Conservation (phyloP, 305 asterid species). For the Solanum hybrid region DNA sequence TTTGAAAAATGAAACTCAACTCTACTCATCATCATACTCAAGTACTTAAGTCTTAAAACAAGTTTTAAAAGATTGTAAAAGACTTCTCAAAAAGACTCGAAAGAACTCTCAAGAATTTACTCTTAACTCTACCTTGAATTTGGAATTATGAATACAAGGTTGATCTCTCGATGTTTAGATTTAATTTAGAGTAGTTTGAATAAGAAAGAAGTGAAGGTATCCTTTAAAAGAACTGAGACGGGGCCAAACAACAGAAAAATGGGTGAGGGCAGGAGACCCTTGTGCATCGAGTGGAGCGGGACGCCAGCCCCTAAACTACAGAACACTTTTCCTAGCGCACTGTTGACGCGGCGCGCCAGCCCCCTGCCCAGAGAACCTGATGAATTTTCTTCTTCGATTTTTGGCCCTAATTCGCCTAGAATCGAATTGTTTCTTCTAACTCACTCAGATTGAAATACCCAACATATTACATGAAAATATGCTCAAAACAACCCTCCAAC, state of each 20-base stretch:
- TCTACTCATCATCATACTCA: background rate
- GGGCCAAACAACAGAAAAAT: background rate
- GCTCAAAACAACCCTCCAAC: background rate
- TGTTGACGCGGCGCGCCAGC: background rate
- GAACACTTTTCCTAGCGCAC: background rate
- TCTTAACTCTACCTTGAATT: background rate
- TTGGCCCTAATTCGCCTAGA: background rate
- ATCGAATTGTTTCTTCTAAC: no score
- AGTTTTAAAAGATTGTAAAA: no score
- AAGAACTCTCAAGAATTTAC: background rate
- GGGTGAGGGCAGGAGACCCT: background rate
- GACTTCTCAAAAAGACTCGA: background rate
- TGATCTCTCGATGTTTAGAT: background rate
- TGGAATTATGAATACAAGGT: background rate
- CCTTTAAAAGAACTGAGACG: background rate
- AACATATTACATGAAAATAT: background rate
- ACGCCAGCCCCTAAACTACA: background rate
- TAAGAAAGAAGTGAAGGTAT: background rate
- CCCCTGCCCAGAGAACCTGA: background rate
- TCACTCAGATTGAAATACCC: background rate
- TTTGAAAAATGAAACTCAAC: background rate
- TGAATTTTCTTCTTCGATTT: background rate
- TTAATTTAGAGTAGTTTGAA: no score
- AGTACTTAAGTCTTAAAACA: background rate
- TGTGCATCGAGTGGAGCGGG: background rate